phyloP scores from a whole-genome alignment of 2,329 filamentous ascomycete genomes.

The Penicillium sp. region DNA sequence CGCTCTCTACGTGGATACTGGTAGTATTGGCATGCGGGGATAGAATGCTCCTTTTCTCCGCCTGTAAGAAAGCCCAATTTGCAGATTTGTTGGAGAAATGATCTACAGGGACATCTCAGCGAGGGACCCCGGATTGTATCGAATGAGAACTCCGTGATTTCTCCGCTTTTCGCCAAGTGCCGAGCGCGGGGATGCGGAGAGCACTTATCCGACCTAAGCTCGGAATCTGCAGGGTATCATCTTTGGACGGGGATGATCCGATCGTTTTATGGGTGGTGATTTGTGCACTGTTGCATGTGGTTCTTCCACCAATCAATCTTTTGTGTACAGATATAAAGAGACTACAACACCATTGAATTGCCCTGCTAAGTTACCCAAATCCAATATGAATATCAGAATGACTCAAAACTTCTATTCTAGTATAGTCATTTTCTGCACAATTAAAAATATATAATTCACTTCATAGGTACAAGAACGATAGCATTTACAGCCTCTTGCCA shows the following conservation, averaged over 20 bases:
- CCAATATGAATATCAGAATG: too few relatives aligned
- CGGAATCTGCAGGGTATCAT: background rate
- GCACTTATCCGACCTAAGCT: background rate
- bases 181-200: conserved; percentile 11
- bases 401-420: too few relatives aligned
- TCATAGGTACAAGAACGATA: background rate
- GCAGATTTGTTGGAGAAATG: background rate
- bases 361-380: background rate
- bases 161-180: conserved; percentile 19
- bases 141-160: conserved; percentile 2
- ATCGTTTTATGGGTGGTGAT: conserved; percentile 15
- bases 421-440: background rate
- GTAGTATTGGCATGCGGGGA: conserved; percentile 7
- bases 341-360: background rate
- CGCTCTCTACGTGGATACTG: background rate
- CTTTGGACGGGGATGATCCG: conserved; percentile 7
- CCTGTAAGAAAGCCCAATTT: conserved; percentile 21
- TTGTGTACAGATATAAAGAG: background rate
- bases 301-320: conserved; percentile 23
- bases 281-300: conserved; percentile 1
- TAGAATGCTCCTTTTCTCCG: conserved; percentile 21
- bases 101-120: conserved; percentile 5
- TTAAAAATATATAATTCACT: background rate
- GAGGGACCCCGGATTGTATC: background rate
- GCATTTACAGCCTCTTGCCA: conserved; percentile 28